A percentile compares a stretch with the other conserved stretches of the same genome.
Evolutionary conservation across 1,284 basidiomycete genomes (phyloP).

Genomic region (Agaricales sp.): DNA sequence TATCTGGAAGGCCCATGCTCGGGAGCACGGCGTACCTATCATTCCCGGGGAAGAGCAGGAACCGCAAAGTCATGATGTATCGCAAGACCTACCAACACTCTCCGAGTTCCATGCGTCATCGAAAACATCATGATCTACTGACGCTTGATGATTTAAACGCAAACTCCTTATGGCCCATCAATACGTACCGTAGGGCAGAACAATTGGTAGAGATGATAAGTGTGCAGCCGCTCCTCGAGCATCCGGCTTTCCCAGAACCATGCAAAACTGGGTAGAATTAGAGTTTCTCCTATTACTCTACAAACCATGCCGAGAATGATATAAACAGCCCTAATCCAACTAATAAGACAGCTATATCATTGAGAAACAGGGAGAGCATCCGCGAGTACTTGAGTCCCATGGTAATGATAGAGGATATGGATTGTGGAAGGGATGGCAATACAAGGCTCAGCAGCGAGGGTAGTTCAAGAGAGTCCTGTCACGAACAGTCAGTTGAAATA

Average conservation of each 20-base stretch:
- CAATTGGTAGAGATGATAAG: too few species aligned
- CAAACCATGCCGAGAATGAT: conserved; percentile 40
- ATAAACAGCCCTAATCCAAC: conserved; percentile 58
- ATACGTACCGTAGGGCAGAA: too few species aligned
- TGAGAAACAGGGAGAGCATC: conserved; percentile 52
- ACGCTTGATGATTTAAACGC: too few species aligned
- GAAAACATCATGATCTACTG: too few species aligned
- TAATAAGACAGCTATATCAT: conserved; percentile 56
- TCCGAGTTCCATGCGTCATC: conserved; percentile 13
- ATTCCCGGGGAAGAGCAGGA: conserved; percentile 30
- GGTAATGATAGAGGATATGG: conserved; percentile 47
- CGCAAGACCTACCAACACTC: conserved; percentile 14
- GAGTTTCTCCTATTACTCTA: too few species aligned
- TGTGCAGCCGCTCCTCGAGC: too few species aligned
- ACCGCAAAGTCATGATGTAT: neutral
- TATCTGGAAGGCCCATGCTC: conserved; percentile 39
- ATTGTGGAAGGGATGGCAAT: conserved; percentile 54
- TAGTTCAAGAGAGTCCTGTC: conserved; percentile 46
- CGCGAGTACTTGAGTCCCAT: conserved; percentile 55
- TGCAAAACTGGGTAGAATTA: too few species aligned
- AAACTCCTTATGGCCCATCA: too few species aligned
- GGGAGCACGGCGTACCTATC: conserved; percentile 34
- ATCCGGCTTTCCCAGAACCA: too few species aligned
- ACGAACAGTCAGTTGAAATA: conserved; percentile 4
- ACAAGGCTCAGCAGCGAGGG: conserved; percentile 49